Evolutionary conservation across 2,329 filamentous ascomycete species (phyloP), one percentile per base, ranked within the genome.

Genomic region (Didymella keratinophila): DNA sequence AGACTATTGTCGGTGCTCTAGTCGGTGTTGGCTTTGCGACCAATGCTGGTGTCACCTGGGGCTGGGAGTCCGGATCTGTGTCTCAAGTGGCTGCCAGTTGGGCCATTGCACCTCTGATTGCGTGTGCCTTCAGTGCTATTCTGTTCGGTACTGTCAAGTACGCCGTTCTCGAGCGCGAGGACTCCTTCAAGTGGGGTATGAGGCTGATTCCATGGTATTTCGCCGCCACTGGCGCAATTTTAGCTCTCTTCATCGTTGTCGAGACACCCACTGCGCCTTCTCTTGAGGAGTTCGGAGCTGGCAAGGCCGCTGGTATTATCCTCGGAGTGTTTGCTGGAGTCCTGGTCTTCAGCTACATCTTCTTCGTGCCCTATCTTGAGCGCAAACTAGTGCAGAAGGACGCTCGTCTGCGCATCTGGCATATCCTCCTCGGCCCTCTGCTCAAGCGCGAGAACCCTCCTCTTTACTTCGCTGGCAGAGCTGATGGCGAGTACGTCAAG

Each of bases 1-100:
- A 87, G 71, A 86, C 84, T 12, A 81, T 87, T 59, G 81, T 87
- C 60, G 84, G 84, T 18, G 84, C 84, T 61, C 80, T 88, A 28
- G 78, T 87, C 54, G 86, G 86, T 55, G 84, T 86, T 67, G 86
- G 85, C 43, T 78, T 88, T 36, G 86, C 84, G 11, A 65, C 66
- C 16, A 45, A 55, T 16, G 58, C 70, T 25, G 44, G 59, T 20
- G 56, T 71, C 27, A 70, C 64, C 25, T 72, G 70, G 70, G 64
- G 43, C 1, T 72, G 70, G 69, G 60, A 66, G 44, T 56, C 48
- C 8, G 69, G 69, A 10, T 71, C 68, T 2, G 67, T 72, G 10
- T 71, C 69, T 5, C 69, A 72, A 34, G 67, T 72, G 16, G 79
- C 79, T 21, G 80, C 79, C 2, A 80, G 80, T 36, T 82, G 81